Conservation (phyloP, 2,329 filamentous ascomycete species). For the Colletotrichum lupini region DNA sequence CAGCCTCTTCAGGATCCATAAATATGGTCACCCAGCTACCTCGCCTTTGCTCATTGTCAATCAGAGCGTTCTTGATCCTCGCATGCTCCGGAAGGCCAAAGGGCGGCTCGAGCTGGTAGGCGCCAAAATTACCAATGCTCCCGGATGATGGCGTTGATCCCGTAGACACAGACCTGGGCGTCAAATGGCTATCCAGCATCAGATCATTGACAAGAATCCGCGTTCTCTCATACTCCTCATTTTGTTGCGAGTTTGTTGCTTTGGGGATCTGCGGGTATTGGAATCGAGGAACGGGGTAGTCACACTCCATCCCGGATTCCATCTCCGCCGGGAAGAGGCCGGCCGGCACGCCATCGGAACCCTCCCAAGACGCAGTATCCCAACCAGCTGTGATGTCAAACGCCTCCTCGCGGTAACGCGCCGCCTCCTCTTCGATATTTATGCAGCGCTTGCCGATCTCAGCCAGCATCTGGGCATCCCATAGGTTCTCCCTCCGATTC, state of each 20-base stretch:
- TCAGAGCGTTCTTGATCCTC: constrained; percentile 45
- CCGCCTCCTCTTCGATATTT: constrained; percentile 46
- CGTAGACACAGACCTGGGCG: constrained; percentile 8
- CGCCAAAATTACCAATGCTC: constrained; percentile 20
- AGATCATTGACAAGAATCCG: neutral
- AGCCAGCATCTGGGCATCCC: constrained; percentile 47
- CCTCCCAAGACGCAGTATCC: constrained; percentile 12
- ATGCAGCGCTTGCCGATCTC: constrained; percentile 49
- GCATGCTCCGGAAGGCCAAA: constrained; percentile 42
- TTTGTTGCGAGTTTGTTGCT: neutral
- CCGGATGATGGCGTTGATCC: constrained; percentile 3
- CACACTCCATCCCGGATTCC: neutral
- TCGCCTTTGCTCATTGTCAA: constrained; percentile 40
- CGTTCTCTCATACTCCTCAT: neutral
- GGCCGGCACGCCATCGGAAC: constrained; percentile 8
- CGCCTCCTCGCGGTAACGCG: neutral
- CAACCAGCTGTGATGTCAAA: neutral
- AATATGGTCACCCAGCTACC: constrained; percentile 46
- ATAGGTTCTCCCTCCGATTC: constrained; percentile 52
- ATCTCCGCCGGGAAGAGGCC: neutral
- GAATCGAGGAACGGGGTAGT: neutral
- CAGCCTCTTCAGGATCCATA: constrained; percentile 38
- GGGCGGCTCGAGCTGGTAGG: constrained; percentile 38
- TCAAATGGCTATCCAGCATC: constrained; percentile 1
- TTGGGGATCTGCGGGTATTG: constrained; percentile 19